Percentiles rank a stretch among this genome's conserved stretches.
phyloP scores from a whole-genome alignment of 1,284 basidiomycete species.

The Mycena sp. region DNA sequence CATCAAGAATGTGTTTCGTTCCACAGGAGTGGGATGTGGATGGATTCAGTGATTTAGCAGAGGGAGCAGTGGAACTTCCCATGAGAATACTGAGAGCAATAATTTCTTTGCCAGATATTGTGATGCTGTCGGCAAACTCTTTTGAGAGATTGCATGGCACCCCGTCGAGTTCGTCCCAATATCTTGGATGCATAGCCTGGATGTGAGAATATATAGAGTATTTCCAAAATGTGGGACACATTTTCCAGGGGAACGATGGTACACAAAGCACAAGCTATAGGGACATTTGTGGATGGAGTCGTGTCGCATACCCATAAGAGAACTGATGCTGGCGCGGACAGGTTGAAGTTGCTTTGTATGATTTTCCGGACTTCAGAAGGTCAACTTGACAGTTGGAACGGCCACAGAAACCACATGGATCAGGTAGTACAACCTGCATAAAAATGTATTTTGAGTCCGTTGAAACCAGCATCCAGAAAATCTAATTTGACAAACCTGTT shows the following conservation, averaged over 20 bases:
- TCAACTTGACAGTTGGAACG: not conserved
- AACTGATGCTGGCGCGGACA: conserved; percentile 4
- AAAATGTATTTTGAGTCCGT: not conserved
- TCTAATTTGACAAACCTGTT: not conserved
- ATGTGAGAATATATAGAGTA: conserved; percentile 8
- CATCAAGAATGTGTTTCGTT: too few relatives aligned
- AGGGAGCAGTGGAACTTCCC: too few relatives aligned
- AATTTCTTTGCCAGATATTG: too few relatives aligned
- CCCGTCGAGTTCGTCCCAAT: not conserved
- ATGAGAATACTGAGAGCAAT: too few relatives aligned
- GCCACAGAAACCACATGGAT: conserved; percentile 15
- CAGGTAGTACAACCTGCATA: not conserved
- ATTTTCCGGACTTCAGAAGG: not conserved
- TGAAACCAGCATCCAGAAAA: not conserved
- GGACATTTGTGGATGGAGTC: conserved; percentile 7
- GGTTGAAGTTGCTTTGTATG: not conserved
- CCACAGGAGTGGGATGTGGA: too few relatives aligned
- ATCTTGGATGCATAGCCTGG: not conserved
- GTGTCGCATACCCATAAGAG: not conserved
- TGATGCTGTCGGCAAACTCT: too few relatives aligned
- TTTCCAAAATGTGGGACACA: conserved; percentile 3
- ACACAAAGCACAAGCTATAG: not conserved
- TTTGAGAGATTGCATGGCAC: not conserved
- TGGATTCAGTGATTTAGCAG: too few relatives aligned
- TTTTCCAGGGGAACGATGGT: not conserved